A percentile compares a stretch with the other conserved stretches of the same genome.
Conservation (phyloP, 176 grass and related monocot genomes). For the Avena eriantha region DNA sequence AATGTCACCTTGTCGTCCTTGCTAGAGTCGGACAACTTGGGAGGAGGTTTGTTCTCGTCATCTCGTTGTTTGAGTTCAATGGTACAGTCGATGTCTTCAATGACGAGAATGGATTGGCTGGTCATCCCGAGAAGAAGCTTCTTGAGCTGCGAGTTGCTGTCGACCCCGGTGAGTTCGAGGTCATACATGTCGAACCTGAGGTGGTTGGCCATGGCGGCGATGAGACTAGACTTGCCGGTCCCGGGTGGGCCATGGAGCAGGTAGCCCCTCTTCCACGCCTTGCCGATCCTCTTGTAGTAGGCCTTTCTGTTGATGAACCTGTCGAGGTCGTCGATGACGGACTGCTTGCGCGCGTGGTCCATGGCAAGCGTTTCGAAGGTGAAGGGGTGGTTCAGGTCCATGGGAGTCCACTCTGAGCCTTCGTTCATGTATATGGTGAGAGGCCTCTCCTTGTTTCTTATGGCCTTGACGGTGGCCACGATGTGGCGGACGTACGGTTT, state of each 20-base stretch:
- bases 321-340: background rate
- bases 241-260: constrained; percentile 67
- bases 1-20: constrained; percentile 45
- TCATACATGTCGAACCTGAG: constrained; percentile 65
- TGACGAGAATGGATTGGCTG: constrained; percentile 64
- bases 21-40: background rate
- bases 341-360: background rate
- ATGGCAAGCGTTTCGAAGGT: background rate
- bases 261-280: constrained; percentile 46
- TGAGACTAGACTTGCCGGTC: constrained; percentile 71
- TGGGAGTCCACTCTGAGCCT: background rate
- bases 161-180: constrained; percentile 58
- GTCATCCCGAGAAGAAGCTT: constrained; percentile 60
- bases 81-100: constrained; percentile 77
- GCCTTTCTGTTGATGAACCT: background rate
- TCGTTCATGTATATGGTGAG: background rate
- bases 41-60: background rate
- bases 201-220: constrained; percentile 70
- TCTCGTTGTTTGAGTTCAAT: constrained; percentile 48
- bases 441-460: background rate
- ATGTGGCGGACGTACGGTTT: background rate
- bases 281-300: background rate
- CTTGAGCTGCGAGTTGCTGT: constrained; percentile 51
- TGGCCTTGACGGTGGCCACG: background rate
- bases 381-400: background rate